Conservation (phyloP, 768 basidiomycete species). For the Dacryopinax primogenitus region DNA sequence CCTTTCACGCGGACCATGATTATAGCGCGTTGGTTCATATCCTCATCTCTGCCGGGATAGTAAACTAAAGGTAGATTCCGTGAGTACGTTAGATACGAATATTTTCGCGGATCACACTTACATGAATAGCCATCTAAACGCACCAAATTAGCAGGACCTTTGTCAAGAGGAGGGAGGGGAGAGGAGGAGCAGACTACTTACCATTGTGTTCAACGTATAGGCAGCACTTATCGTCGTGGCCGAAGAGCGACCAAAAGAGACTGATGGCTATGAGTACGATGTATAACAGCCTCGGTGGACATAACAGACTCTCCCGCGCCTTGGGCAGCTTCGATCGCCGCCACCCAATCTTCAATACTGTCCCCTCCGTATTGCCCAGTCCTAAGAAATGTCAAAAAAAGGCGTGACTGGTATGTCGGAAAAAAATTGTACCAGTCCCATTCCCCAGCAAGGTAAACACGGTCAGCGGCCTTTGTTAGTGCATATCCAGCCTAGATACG, state of each 20-base stretch:
- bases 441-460: constrained; percentile 23
- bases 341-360: constrained; percentile 17
- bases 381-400: background rate
- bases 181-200: too few species aligned
- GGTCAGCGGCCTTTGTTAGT: constrained; percentile 14
- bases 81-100: background rate
- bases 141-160: background rate
- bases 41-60: background rate
- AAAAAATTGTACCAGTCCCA: constrained; percentile 20
- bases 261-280: background rate
- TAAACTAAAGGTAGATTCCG: background rate
- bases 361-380: constrained; percentile 15
- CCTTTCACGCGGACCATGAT: background rate
- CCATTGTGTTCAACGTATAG: constrained; percentile 23
- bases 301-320: constrained; percentile 16
- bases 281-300: background rate
- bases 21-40: background rate
- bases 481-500: constrained; percentile 15
- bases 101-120: background rate
- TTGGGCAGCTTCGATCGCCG: constrained; percentile 14
- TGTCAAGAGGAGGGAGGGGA: too few species aligned
- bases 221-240: constrained; percentile 21
- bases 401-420: background rate
- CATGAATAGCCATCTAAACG: constrained; percentile 1
- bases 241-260: constrained; percentile 25